Conservation (phyloP, 106 monocot genomes). For the Acorus calamus region DNA sequence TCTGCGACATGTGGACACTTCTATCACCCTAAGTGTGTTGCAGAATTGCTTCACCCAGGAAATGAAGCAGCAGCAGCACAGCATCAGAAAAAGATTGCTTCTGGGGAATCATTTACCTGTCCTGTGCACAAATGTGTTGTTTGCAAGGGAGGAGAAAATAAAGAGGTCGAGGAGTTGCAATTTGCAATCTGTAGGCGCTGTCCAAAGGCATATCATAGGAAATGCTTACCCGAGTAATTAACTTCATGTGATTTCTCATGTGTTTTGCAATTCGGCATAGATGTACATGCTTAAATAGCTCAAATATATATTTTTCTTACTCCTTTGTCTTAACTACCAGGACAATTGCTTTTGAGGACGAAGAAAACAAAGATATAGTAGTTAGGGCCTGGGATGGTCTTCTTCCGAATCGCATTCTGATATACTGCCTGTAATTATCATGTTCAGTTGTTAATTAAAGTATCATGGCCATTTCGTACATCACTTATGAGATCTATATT, state of each 20-base stretch:
- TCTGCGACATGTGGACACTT: constrained; percentile 90
- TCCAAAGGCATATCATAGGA: constrained; percentile 86
- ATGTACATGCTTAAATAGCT: neutral
- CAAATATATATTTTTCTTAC: neutral
- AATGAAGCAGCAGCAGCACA: constrained; percentile 43
- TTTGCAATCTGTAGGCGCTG: constrained; percentile 95
- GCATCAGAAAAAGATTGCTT: constrained; percentile 38
- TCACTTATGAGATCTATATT: neutral
- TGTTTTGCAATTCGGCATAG: no score
- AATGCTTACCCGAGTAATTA: constrained; percentile 82
- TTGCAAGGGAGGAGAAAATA: constrained; percentile 74
- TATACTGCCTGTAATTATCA: constrained; percentile 66
- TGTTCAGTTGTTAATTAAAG: neutral
- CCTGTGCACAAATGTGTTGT: constrained; percentile 69
- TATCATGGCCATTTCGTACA: neutral
- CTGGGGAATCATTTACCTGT: constrained; percentile 64
- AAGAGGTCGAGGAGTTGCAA: constrained; percentile 45
- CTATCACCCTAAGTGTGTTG: constrained; percentile 89
- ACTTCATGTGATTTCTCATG: neutral
- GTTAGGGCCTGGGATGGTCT: constrained; percentile 78
- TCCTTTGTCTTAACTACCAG: constrained; percentile 15
- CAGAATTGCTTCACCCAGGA: constrained; percentile 34
- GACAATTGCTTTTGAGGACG: constrained; percentile 42
- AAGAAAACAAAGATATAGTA: constrained; percentile 26
- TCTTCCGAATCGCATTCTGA: constrained; percentile 66